Conservation (phyloP, 768 basidiomycete species). For the Antrodiella citrinella region DNA sequence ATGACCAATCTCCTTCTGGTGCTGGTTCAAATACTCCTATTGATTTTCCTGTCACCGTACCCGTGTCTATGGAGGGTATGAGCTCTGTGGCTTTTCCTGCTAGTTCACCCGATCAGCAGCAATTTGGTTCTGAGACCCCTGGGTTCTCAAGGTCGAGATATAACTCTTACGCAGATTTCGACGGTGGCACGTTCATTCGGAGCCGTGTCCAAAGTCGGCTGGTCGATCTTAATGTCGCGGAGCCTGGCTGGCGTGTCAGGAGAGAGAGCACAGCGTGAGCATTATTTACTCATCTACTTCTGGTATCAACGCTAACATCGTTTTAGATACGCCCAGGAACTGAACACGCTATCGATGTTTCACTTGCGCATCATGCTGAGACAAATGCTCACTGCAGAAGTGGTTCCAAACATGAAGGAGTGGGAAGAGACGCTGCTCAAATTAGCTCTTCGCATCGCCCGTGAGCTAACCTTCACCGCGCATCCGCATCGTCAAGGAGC, state of each 20-base stretch:
- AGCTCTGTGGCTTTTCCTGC: conserved; percentile 80
- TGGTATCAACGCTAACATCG: not conserved
- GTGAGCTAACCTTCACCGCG: conserved; percentile 73
- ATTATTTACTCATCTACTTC: not conserved
- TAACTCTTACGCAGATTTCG: conserved; percentile 66
- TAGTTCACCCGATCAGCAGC: conserved; percentile 59
- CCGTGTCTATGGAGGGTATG: conserved; percentile 43
- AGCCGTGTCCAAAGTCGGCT: conserved; percentile 79
- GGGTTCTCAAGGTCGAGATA: conserved; percentile 52
- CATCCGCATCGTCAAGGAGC: conserved; percentile 71
- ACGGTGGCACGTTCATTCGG: conserved; percentile 67
- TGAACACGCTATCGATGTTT: conserved; percentile 79
- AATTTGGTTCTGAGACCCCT: conserved; percentile 45
- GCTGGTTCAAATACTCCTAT: conserved; percentile 44
- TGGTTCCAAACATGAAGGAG: conserved; percentile 72
- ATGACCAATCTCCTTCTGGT: conserved; percentile 35
- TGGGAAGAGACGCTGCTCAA: conserved; percentile 85
- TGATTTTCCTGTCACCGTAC: conserved; percentile 47
- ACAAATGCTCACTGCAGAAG: conserved; percentile 80
- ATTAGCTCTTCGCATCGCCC: conserved; percentile 79
- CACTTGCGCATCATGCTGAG: conserved; percentile 87
- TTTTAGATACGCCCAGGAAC: conserved; percentile 69
- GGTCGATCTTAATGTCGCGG: conserved; percentile 41
- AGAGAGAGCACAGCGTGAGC: conserved; percentile 87
- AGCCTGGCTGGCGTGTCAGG: conserved; percentile 80